Evolutionary conservation across 495 filamentous ascomycete species (phyloP), one percentile per base, ranked within the genome.

Genomic region (Penicillium fimorum): DNA sequence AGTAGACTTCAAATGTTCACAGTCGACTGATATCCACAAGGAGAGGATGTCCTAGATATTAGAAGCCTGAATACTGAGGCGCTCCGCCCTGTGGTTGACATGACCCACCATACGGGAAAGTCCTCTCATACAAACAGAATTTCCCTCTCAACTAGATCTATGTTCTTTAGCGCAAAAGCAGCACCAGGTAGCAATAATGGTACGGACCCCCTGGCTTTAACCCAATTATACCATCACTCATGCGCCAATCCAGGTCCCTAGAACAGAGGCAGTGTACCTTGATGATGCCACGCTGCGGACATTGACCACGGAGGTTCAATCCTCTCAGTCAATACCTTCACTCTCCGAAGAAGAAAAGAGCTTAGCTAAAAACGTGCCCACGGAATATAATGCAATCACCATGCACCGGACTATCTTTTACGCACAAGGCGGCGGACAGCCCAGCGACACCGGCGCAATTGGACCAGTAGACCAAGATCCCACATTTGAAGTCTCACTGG

Each of bases 361-460:
- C 24, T 63, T 73, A 22, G 61, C 58, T 17, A 67, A 66, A 25
- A 65, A 62, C 25, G 20, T 68, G 10, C 35, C 54, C 10, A 37
- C 51, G 22, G 63, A 63, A 37, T 45, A 59, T 42, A 57, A 43
- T 35, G 68, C 77, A 13, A 63, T 87, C 32, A 74, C 78, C 2
- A 85, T 78, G 22, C 70, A 73, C 17, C 49, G 78, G 46, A 88
- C 85, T 4, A 82, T 87, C 55, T 86, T 88, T 58, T 82, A 88
- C 52, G 77, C 83, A 5, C 84, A 87, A 63, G 85, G 85, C 33
- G 85, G 85, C 37, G 85, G 85, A 11, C 85, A 88, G 67, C 83
- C 84, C 22, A 81, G 79, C 18, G 85, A 88, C 55, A 77, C 73
- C 20, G 85, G 85, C 38, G 57, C 61, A 41, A 84, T 88, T 56